Base-by-base conservation (phyloP, 2,329 filamentous ascomycete genomes). In the Emergomyces orientalis region DNA sequence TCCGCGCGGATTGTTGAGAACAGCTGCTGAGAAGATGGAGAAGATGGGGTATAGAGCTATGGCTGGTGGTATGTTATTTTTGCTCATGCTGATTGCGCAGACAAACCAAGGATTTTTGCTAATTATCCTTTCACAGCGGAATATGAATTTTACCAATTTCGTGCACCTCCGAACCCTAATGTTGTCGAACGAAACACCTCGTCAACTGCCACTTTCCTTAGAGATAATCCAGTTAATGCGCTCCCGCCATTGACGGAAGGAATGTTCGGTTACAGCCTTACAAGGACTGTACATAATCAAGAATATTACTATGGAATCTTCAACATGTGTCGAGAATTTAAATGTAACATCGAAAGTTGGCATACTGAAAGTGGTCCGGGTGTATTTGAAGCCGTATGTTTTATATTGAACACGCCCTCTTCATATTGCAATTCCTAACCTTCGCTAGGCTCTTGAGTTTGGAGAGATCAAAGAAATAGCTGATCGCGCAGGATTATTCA, bases 221-320 rank as follows among this genome's bases (percentile, higher is more conserved):
- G 84, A 70, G 79, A 87, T 7, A 91, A 95, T 73, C 83, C 89
- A 0, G 85, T 88, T 17, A 80, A 87, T 58, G 76, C 85, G n/a
- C 82, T 96, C 9, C 90, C 90, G 0, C 81, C 88, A 30, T 78
- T 97, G 59, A 96, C 92, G 9, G 90, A 96, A 72, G 92, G 92
- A 71, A 96, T 96, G 92, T 96, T 96, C 70, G 92, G 91, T 64
- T 97, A 97, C 79, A 94, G 90, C 66, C 80, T 96, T 67, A 96
- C 90, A 11, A 82, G 91, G 27, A 89, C 92, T 0, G 85, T 92
- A 1, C 90, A 95, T 72, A 96, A 96, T 75, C 87, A 95, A 76
- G 90, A 94, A 51, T 96, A 93, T 78, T 97, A 89, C 78, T 96
- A 96, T 74, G 86, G 88, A 55, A 84, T 96, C 59, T 96, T 90